Evolutionary conservation across 2,329 filamentous ascomycete genomes (phyloP).

Genomic region (Colletotrichum neosansevieriae): DNA sequence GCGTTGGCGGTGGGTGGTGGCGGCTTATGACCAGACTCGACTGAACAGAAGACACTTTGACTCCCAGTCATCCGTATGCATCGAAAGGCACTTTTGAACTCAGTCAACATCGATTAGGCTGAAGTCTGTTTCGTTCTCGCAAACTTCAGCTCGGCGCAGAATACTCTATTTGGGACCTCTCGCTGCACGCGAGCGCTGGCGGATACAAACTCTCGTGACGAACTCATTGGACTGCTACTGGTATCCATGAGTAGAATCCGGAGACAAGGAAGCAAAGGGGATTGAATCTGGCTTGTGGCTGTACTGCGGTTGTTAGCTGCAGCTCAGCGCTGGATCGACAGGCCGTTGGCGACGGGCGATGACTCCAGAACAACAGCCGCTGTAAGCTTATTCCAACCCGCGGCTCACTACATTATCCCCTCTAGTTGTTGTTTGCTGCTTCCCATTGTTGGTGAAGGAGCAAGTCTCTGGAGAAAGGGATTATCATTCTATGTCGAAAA

Average conservation of each 20-base stretch:
- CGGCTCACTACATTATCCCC: neutral
- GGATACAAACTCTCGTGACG: neutral
- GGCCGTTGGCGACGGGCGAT: neutral
- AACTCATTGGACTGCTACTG: neutral
- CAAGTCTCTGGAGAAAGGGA: too few relatives aligned
- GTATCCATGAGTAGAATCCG: neutral
- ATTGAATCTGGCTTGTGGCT: neutral
- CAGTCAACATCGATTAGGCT: neutral
- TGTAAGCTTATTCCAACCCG: constrained; percentile 4
- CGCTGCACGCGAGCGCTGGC: neutral
- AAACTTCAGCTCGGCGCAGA: neutral
- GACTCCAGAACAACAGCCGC: constrained; percentile 4
- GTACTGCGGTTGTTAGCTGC: constrained; percentile 5
- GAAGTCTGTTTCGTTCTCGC: neutral
- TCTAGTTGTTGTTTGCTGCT: neutral
- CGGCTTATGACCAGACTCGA: neutral
- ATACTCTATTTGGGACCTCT: constrained; percentile 12
- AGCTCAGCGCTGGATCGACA: constrained; percentile 35
- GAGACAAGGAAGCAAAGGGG: neutral
- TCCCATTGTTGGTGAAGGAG: neutral
- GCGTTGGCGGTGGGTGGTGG: neutral
- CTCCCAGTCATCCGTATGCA: neutral
- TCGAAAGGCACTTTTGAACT: neutral
- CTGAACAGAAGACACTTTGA: neutral
- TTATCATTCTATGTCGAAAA: neutral